Evolutionary conservation across 768 basidiomycete genomes (phyloP).

Genomic region (Phylloporus sp.): DNA sequence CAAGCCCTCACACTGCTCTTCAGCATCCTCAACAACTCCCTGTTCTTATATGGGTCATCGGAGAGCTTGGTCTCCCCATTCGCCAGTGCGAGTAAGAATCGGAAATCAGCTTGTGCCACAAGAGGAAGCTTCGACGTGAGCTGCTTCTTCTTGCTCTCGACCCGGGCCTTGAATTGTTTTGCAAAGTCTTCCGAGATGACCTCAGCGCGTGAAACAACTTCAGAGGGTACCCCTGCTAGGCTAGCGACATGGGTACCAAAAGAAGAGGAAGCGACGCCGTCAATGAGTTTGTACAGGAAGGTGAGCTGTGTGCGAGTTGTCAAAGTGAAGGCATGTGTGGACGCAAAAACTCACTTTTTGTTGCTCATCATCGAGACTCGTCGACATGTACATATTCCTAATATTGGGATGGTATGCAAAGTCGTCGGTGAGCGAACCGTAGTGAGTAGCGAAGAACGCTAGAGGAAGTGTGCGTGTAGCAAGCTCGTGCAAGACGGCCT

Average conservation of each 20-base stretch:
- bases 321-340: not conserved
- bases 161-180: conserved; percentile 76
- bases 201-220: conserved; percentile 87
- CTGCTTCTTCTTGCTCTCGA: conserved; percentile 53
- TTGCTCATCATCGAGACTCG: conserved; percentile 88
- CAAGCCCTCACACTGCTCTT: conserved; percentile 40
- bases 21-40: conserved; percentile 52
- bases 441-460: conserved; percentile 97
- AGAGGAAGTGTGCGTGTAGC: conserved; percentile 90
- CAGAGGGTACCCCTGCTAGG: conserved; percentile 84
- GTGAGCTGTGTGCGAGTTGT: conserved; percentile 52
- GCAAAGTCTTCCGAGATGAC: conserved; percentile 84
- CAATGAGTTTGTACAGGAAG: conserved; percentile 92
- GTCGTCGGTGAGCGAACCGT: conserved; percentile 92
- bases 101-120: conserved; percentile 86
- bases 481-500: conserved; percentile 92
- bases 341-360: conserved; percentile 55
- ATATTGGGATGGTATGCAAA: conserved; percentile 91
- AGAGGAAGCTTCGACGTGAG: conserved; percentile 66
- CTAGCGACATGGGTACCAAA: conserved; percentile 95
- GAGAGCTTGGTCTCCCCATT: conserved; percentile 51
- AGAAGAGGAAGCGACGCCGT: conserved; percentile 81
- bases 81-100: conserved; percentile 65
- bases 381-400: conserved; percentile 93
- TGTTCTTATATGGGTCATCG: conserved; percentile 47